Conservation (phyloP, 768 basidiomycete species). For the Pisolithus sp. region DNA sequence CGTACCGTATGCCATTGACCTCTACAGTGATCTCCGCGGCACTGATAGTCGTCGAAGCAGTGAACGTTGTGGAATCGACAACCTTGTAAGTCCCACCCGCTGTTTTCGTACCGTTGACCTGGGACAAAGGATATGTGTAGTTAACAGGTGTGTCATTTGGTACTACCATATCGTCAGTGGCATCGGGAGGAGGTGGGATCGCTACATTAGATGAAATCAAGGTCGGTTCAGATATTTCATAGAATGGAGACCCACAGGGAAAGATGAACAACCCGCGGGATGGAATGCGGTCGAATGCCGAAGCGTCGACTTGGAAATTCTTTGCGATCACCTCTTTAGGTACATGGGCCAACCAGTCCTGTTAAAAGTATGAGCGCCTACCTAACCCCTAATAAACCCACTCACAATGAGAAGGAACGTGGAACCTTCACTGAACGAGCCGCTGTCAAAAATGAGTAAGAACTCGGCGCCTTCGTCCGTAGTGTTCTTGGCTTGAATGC, state of each 20-base stretch:
- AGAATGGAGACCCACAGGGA: conserved; percentile 25
- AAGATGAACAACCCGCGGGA: conserved; percentile 51
- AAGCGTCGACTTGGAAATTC: conserved; percentile 47
- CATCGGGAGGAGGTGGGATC: conserved; percentile 36
- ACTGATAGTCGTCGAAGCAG: conserved; percentile 45
- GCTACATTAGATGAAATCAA: conserved; percentile 21
- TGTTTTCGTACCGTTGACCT: conserved; percentile 35
- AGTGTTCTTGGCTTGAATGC: conserved; percentile 46
- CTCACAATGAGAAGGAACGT: conserved; percentile 42
- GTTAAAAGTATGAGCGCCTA: conserved; percentile 11
- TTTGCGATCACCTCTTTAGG: conserved; percentile 55
- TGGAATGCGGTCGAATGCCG: conserved; percentile 52
- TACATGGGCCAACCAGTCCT: conserved; percentile 65
- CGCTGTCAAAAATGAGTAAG: conserved; percentile 39
- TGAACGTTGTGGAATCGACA: conserved; percentile 50
- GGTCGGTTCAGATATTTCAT: background rate
- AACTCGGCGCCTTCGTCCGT: conserved; percentile 45
- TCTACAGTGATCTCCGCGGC: conserved; percentile 54
- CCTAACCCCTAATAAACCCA: background rate
- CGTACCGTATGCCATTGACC: conserved; percentile 52
- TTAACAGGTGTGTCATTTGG: conserved; percentile 47
- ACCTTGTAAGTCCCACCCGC: conserved; percentile 56
- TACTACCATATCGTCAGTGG: conserved; percentile 37
- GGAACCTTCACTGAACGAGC: conserved; percentile 47
- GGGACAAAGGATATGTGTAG: conserved; percentile 49